Evolutionary conservation across 2,329 filamentous ascomycete species (phyloP).

Genomic region (Rutstroemia sp.): DNA sequence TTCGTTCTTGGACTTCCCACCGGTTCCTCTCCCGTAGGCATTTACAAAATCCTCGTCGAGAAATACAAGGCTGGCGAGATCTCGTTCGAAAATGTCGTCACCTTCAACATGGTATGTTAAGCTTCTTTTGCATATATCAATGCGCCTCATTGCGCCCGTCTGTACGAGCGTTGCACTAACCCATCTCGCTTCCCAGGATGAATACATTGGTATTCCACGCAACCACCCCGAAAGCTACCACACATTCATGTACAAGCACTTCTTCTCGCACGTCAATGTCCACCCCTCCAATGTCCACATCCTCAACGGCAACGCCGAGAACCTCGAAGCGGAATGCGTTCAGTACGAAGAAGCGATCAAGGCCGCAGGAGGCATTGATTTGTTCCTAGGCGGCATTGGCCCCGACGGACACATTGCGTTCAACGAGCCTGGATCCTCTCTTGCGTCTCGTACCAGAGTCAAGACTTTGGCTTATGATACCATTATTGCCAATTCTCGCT

Average conservation of each 20-base stretch:
- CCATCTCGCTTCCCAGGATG: constrained; percentile 47
- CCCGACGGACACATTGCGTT: constrained; percentile 86
- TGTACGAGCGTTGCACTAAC: neutral
- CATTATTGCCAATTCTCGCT: constrained; percentile 76
- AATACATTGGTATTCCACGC: constrained; percentile 77
- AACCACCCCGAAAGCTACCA: constrained; percentile 84
- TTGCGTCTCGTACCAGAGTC: constrained; percentile 71
- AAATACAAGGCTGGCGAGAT: constrained; percentile 64
- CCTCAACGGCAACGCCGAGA: constrained; percentile 70
- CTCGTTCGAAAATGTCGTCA: constrained; percentile 82
- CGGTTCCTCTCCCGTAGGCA: constrained; percentile 69
- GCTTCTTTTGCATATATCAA: neutral
- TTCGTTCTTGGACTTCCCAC: constrained; percentile 82
- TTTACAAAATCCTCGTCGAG: constrained; percentile 70
- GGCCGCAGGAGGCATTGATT: constrained; percentile 68
- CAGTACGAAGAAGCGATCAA: constrained; percentile 75
- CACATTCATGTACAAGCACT: constrained; percentile 88
- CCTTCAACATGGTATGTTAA: constrained; percentile 74
- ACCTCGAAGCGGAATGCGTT: constrained; percentile 69
- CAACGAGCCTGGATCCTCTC: constrained; percentile 78
- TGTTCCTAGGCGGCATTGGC: constrained; percentile 79
- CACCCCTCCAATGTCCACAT: constrained; percentile 78
- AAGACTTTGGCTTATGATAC: constrained; percentile 86
- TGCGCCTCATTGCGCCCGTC: neutral
- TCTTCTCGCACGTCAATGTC: constrained; percentile 81